Evolutionary conservation across 768 basidiomycete genomes (phyloP), one percentile per base, ranked within the genome.

Genomic region (Ephemerocybe angulata): DNA sequence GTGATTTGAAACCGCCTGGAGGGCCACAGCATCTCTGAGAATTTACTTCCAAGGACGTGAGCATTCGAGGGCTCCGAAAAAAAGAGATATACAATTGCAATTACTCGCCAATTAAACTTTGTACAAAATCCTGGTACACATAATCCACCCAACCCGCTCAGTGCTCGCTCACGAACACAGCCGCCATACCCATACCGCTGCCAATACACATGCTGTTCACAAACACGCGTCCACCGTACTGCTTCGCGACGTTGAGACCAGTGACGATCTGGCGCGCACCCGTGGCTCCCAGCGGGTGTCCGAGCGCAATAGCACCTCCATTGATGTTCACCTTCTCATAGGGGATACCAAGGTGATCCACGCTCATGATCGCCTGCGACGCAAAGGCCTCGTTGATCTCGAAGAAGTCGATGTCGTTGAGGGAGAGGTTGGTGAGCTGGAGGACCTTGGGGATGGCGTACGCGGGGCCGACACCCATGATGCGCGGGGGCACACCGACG

Each of bases 341-440:
- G 2, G 84, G 80, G 58, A 94, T 82, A 22, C 82, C 82, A 51
- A 96, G 70, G 60, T 82, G 79, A 60, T 89, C 71, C 27, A 93
- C 69, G 43, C 74, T 80, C 72, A 86, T 91, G 41, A 94, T 74
- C 2, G 90, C 91, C 68, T 90, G 88, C 28, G 81, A 84, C 27
- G 93, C 91, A 66, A 93, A 94, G 28, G 93, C 92, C 70, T 93
- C 92, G 67, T 94, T 94, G 70, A 93, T 92, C 73, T 94, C 90
- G 72, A 76, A 96, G 66, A 95, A 90, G 72, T 96, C 93, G 60
- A 96, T 74, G 62, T 95, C 93, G 43, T 81, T 72, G 56, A 76
- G 73, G 40, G 72, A 67, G 46, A 95, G 75, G 15, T 90, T 88
- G 1, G 81, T 76, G 63, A 82, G 79, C 61, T 80, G 76, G 54